Evolutionary conservation across 306 rosid genomes (phyloP).

Genomic region (Fagus crenata): DNA sequence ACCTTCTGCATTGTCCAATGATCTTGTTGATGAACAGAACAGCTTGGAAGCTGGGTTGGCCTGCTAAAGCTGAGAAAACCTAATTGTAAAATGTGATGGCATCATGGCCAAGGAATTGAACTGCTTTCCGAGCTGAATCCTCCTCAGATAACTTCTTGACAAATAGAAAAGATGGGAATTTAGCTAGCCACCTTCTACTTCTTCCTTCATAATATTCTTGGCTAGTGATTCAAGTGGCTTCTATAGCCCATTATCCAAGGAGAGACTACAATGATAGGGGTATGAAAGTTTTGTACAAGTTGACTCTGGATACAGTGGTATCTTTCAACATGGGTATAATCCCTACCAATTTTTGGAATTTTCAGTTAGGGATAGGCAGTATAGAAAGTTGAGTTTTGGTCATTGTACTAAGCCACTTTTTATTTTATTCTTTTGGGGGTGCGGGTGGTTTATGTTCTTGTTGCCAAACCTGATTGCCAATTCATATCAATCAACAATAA

Average conservation of each 20-base stretch:
- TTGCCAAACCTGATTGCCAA: neutral
- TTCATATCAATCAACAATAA: neutral
- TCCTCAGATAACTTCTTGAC: neutral
- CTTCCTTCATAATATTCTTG: neutral
- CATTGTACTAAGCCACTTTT: neutral
- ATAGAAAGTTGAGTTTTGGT: neutral
- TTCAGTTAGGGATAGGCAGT: neutral
- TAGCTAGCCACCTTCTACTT: neutral
- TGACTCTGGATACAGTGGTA: neutral
- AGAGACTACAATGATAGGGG: neutral
- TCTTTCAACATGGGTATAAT: neutral
- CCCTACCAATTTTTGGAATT: neutral
- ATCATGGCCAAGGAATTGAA: neutral
- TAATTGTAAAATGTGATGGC: neutral
- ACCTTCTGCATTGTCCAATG: conserved; percentile 65
- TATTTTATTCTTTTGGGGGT: too few relatives aligned
- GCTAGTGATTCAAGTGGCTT: neutral
- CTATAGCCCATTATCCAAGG: neutral
- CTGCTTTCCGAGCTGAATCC: neutral
- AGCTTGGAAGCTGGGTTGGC: conserved; percentile 18
- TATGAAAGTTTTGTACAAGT: neutral
- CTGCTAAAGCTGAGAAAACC: conserved; percentile 25
- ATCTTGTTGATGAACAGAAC: conserved; percentile 45
- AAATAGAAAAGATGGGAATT: neutral
- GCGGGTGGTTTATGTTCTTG: neutral